Conservation (phyloP, 1,284 basidiomycete genomes). For the Trichosporon asahii region DNA sequence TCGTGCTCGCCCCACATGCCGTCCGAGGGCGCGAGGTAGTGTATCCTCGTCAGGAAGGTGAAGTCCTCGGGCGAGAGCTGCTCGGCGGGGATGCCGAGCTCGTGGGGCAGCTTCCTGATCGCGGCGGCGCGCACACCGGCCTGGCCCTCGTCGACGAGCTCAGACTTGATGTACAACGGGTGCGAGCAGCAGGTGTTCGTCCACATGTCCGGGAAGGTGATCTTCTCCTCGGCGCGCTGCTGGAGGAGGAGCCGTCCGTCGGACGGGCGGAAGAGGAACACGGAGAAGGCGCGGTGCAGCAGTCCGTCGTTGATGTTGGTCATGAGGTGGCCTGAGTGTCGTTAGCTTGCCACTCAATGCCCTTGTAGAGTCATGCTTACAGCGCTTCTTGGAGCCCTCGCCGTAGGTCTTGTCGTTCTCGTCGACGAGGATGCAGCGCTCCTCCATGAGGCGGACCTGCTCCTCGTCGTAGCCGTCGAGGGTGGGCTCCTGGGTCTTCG, state of each 20-base stretch:
- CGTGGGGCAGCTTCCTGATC: constrained; percentile 91
- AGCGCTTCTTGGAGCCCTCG: constrained; percentile 94
- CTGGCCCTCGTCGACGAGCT: constrained; percentile 74
- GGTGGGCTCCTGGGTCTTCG: constrained; percentile 16
- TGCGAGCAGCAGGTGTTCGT: constrained; percentile 99
- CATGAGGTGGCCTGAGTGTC: constrained; percentile 88
- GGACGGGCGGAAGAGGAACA: constrained; percentile 90
- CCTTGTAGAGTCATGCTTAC: constrained; percentile 55
- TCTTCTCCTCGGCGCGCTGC: constrained; percentile 93
- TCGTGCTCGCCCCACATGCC: constrained; percentile 99
- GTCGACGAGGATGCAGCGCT: constrained; percentile 92
- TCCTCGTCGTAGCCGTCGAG: constrained; percentile 53
- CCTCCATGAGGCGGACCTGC: constrained; percentile 82
- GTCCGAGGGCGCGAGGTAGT: constrained; percentile 91
- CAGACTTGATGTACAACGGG: constrained; percentile 70
- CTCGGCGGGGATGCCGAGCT: constrained; percentile 78
- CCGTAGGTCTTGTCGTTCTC: constrained; percentile 84
- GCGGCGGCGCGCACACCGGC: constrained; percentile 79
- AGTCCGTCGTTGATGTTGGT: constrained; percentile 92
- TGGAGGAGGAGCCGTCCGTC: constrained; percentile 95
- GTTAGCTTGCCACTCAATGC: neutral
- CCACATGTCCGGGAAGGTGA: constrained; percentile 99
- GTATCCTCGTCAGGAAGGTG: constrained; percentile 93
- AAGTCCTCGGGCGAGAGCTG: constrained; percentile 76
- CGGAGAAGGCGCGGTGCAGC: constrained; percentile 96